phyloP scores from a whole-genome alignment of 2,329 filamentous ascomycete species.

The Calycina herbarum region DNA sequence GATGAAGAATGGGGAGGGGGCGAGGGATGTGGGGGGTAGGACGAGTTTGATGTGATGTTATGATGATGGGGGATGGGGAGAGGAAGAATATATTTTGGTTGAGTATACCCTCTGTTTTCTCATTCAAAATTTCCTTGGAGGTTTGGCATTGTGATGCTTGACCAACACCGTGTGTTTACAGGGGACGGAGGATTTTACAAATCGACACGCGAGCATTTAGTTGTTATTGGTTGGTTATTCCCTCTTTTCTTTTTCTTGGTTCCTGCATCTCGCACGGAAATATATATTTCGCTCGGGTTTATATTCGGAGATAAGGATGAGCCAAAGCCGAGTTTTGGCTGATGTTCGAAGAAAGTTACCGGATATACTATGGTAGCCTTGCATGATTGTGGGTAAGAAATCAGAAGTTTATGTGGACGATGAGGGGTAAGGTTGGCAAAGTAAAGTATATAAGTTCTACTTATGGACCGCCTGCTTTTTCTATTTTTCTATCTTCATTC shows the following conservation, averaged over 20 bases:
- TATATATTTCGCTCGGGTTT: background rate
- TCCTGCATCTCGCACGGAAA: background rate
- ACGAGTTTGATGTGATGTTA: constrained; percentile 80
- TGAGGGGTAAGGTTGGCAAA: no score
- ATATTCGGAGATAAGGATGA: background rate
- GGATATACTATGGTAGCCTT: no score
- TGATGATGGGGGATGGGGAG: constrained; percentile 5
- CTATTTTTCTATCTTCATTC: no score
- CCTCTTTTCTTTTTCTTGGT: background rate
- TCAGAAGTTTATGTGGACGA: no score
- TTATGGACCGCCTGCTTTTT: no score
- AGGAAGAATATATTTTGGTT: background rate
- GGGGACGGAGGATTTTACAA: background rate
- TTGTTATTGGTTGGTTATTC: background rate
- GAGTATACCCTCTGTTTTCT: background rate
- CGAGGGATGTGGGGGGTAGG: constrained; percentile 87
- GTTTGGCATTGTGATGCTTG: background rate
- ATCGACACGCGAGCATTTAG: background rate
- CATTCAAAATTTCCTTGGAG: background rate
- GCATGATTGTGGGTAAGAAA: no score
- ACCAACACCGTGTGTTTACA: no score
- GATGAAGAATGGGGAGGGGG: constrained; percentile 90
- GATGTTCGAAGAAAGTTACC: no score
- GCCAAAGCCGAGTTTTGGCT: no score
- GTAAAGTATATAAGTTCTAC: background rate